Base-by-base conservation (phyloP, 2,329 filamentous ascomycete species). In the Alternaria metachromatica region DNA sequence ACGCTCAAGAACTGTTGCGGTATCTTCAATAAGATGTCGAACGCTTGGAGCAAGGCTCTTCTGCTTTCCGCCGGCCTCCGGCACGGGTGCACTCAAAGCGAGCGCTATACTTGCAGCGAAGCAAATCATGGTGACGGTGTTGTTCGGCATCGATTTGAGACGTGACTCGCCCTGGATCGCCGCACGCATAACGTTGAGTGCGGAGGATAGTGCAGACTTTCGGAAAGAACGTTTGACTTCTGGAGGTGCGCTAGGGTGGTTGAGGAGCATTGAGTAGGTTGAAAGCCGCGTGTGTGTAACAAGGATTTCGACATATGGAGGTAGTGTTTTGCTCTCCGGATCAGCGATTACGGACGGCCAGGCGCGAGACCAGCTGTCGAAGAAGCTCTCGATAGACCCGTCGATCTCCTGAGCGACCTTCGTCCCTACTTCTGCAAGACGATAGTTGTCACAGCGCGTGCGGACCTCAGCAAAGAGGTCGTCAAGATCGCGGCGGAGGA, bases 101-200 rank as follows among this genome's bases (percentile, higher is more conserved):
- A 55, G 86, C 85, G 49, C 88, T 81, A 78, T 70, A 37, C 71
- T 77, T 15, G 74, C 78, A 0, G 90, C 90, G 67, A 92, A 92
- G 2, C 90, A 91, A 12, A 93, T 91, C 91, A 93, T 93, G 67
- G 92, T 91, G 59, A 90, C 87, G 0, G 90, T 92, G 69, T 93
- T 93, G 77, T 93, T 93, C 0, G 90, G 90, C 90, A 93, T 93
- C 0, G 90, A 92, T 59, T 88, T 88, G 0, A 93, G 83, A 64
- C 90, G 86, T 0, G 84, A 82, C 73, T 93, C 90, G 33, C 90
- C 90, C 76, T 92, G 90, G 6, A 92, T 91, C 0, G 90, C 90
- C 2, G 89, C 89, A 21, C 90, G 87, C 83, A 93, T 87, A 5
- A 93, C 91, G 62, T 92, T 92, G n/a, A 93, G 79, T 0, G 91